Conservation (phyloP, 805 yeast genomes). For the Suhomyces emberorum region DNA sequence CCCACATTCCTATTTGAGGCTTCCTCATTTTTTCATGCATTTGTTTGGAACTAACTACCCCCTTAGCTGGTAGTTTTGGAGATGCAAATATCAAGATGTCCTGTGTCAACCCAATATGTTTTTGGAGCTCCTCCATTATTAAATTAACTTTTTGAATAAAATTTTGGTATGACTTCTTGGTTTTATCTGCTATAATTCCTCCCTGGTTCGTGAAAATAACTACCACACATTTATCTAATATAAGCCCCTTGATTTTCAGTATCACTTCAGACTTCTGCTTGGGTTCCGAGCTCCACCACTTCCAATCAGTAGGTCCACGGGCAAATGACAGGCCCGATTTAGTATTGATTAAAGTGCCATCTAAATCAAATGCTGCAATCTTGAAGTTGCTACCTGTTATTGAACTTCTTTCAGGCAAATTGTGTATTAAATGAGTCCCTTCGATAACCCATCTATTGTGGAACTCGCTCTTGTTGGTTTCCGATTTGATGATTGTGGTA, state of each 20-base stretch:
- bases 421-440: constrained; percentile 8
- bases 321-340: constrained; percentile 62
- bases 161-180: constrained; percentile 33
- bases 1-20: constrained; percentile 80
- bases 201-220: constrained; percentile 90
- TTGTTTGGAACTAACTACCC: constrained; percentile 13
- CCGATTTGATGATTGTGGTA: too few species aligned
- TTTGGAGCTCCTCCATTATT: constrained; percentile 26
- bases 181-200: constrained; percentile 44
- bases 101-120: constrained; percentile 14
- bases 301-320: constrained; percentile 69
- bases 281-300: constrained; percentile 35
- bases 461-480: not conserved
- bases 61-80: constrained; percentile 47
- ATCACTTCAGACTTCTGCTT: constrained; percentile 17
- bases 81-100: constrained; percentile 56
- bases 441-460: constrained; percentile 3
- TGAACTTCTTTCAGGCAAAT: not conserved
- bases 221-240: constrained; percentile 33
- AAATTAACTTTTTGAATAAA: constrained; percentile 42
- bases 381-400: constrained; percentile 13
- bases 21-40: constrained; percentile 52
- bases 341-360: constrained; percentile 70
- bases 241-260: constrained; percentile 19
- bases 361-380: constrained; percentile 80